Evolutionary conservation across 2,329 filamentous ascomycete genomes (phyloP).

Genomic region (Scytalidium lignicola): DNA sequence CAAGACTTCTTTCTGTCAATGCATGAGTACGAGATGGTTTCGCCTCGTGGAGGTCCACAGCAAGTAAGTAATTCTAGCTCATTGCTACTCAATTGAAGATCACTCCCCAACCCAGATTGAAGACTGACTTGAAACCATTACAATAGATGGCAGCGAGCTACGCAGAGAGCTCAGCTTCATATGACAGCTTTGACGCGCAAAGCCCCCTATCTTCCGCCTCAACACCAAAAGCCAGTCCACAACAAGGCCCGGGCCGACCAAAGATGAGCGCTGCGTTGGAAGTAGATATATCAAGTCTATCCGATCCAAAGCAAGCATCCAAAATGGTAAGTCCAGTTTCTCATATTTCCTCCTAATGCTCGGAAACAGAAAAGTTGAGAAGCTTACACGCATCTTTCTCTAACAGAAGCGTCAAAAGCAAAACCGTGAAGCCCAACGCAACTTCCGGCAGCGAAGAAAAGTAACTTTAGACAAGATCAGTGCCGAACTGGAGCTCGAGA

Average conservation of each 20-base stretch:
- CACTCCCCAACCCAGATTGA: background rate
- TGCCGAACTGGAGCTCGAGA: background rate
- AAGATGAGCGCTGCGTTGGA: background rate
- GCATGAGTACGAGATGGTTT: background rate
- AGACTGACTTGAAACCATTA: background rate
- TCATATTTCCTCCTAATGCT: no score
- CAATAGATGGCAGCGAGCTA: background rate
- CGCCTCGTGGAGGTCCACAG: background rate
- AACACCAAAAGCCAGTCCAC: background rate
- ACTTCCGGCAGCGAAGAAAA: slow-evolving; percentile 78
- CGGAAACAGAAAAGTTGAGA: no score
- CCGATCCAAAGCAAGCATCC: background rate
- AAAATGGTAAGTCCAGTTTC: background rate
- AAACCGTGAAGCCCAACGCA: slow-evolving; percentile 76
- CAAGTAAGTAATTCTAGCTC: background rate
- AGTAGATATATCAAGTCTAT: background rate
- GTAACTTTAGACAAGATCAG: slow-evolving; percentile 24
- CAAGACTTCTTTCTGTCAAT: background rate
- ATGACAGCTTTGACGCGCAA: background rate
- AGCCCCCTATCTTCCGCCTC: background rate
- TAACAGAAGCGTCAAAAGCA: background rate
- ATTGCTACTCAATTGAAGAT: background rate
- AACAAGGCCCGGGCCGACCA: background rate
- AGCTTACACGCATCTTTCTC: no score
- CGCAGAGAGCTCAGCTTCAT: background rate